These are phyloP conservation scores for Aureobasidium sp. DNA, from an alignment of 2,329 filamentous ascomycete species.

Conservation along the genomic window DNA sequence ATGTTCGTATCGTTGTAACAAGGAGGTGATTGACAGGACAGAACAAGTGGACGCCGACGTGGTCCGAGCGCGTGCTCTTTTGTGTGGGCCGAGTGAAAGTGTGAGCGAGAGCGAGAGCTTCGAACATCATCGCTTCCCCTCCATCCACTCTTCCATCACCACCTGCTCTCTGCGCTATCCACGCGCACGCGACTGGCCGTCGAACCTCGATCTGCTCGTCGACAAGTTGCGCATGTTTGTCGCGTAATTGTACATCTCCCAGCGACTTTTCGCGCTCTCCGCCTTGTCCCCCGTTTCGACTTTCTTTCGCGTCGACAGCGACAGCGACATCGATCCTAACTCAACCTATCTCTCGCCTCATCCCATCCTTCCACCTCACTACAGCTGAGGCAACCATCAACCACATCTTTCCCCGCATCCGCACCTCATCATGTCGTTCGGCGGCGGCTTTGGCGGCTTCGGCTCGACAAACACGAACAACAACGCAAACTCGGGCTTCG, in stretches of 20 bases:
- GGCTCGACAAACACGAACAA: constrained; percentile 13
- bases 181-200: not conserved
- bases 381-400: not conserved
- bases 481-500: constrained; percentile 16
- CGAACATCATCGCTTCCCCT: constrained; percentile 1
- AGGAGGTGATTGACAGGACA: too few relatives aligned
- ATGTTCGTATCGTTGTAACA: too few relatives aligned
- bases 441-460: constrained; percentile 46
- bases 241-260: not conserved
- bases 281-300: not conserved
- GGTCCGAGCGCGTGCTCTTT: not conserved
- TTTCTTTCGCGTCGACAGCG: constrained; percentile 11
- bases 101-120: not conserved
- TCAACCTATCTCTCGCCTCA: not conserved
- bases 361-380: not conserved
- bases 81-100: not conserved
- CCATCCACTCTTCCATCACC: not conserved
- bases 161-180: not conserved
- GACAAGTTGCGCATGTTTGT: not conserved
- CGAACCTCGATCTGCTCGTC: not conserved
- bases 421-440: constrained; percentile 21
- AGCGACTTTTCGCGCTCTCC: constrained; percentile 3
- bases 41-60: not conserved
- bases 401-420: not conserved
- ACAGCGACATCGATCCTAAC: not conserved